Evolutionary conservation across 495 filamentous ascomycete genomes (phyloP), one percentile per base, ranked within the genome.

Genomic region (Opeltia flavorubescens): DNA sequence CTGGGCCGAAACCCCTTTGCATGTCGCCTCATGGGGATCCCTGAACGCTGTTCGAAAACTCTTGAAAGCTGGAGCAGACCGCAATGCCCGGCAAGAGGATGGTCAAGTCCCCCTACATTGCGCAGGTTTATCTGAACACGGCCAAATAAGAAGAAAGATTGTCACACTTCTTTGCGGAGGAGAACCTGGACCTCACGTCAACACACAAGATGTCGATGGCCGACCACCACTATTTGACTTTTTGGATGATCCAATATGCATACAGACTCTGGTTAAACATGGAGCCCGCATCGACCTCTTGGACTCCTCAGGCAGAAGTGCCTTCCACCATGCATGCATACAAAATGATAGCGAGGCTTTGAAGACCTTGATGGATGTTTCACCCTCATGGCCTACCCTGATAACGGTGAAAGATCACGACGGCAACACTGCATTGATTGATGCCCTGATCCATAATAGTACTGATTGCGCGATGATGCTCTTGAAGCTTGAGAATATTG

Each of bases 281-380:
- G 41, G 47, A 15, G 47, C 47, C 7, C 23, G 30, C 21, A 39
- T 50, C 41, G 47, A 50, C 13, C 8, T 50, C 5, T 18, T 50
- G 24, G 47, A 50, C 18, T 34, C 18, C 1, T 44, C 41, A 6
- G 47, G 47, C 1, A 44, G 28, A 24, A 50, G 47, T 30, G 23
- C 21, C n/a, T 50, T 50, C 29, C 47, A 50, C 24, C 47, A 50
- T 29, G 39, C 41, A 17, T 50, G 47, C 30, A 50, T 50, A 35
- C 47, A 50, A 12, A 35, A 45, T n/a, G 47, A 50, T 26, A 34
- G 24, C 11, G 28, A 26, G 20, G 17, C 47, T 1, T 31, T 50
- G 21, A 20, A 50, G 8, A 3, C 36, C 24, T 23, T 50, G 3
- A 39, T 50, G 11, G 6, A 21, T 12, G 13, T 35, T 5, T 35